These are phyloP conservation scores for Naegleria fowleri DNA, from an alignment of 208 protist species.

Conservation along the genomic window DNA sequence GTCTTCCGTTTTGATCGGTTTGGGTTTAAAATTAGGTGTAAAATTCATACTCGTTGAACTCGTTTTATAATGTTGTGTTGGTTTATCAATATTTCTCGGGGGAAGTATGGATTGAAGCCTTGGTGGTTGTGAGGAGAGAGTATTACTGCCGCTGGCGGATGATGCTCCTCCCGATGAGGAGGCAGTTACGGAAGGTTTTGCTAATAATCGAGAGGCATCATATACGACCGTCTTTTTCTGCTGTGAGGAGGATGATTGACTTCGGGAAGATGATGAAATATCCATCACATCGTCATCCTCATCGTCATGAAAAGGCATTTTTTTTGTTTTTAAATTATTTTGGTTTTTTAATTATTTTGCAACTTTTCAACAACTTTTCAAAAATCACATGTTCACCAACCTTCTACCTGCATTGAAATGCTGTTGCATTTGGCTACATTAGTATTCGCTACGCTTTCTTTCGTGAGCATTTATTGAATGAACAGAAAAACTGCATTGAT, in stretches of 20 bases:
- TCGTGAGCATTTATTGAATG: too few relatives aligned
- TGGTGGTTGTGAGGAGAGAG: neutral
- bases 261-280: neutral
- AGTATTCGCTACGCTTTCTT: too few relatives aligned
- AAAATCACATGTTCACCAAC: too few relatives aligned
- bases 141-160: neutral
- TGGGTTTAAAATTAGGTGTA: neutral
- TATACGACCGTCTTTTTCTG: neutral
- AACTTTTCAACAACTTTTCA: too few relatives aligned
- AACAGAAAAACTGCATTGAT: too few relatives aligned
- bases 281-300: too few relatives aligned
- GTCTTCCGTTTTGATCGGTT: neutral
- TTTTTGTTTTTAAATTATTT: too few relatives aligned
- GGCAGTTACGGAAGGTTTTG: neutral
- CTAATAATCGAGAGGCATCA: neutral
- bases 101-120: neutral
- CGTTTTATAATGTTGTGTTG: neutral
- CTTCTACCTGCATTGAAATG: too few relatives aligned
- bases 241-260: neutral
- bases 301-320: too few relatives aligned
- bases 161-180: neutral
- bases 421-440: too few relatives aligned
- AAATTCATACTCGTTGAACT: neutral
- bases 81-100: neutral
- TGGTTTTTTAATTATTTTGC: too few relatives aligned